Evolutionary conservation across 495 filamentous ascomycete genomes (phyloP), one percentile per base, ranked within the genome.

Genomic region (Talaromyces nanjingensis): DNA sequence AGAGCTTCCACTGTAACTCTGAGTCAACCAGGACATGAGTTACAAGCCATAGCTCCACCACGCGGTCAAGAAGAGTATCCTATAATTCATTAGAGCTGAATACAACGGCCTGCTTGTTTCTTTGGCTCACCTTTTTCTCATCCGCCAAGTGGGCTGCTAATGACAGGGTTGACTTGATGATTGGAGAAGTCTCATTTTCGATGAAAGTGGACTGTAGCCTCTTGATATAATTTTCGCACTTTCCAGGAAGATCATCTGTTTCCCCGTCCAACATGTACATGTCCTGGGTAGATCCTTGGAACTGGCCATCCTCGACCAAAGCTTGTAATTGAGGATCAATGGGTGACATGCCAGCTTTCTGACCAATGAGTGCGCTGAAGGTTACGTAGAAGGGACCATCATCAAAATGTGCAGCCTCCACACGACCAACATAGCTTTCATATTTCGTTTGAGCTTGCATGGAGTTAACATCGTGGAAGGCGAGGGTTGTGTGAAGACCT

Each of bases 31-130:
- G 79, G 29, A 93, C 84, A 65, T 89, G 86, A 1, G 90, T 91
- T 6, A 85, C 81, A 24, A 86, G 83, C 89, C 90, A 96, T 3
- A 96, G 79, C 69, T 93, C 87, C 6, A 93, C 75, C 1, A 84
- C 86, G 39, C 84, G 82, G 59, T 83, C 81, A 14, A 93, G 77
- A 6, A 93, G 75, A 27, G 77, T 73, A 66, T 91, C 86, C 76
- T 84, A 60, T 11, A 22, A 29, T 24, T 47, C 34, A 24, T 64
- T 25, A 64, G 49, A 24, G 22, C 1, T 24, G 22, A 2, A 24
- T 24, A 24, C 22, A 2, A 24, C 22, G 22, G 22, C 22, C 22
- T 24, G 22, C 1, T 24, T 24, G 22, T 24, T 24, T 24, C 22
- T 24, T 24, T 24, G 22, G 2, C 22, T 24, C 22, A 81, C 79